These are phyloP conservation scores for Acorus gramineus DNA, from an alignment of 106 monocot species.

Conservation along the genomic window DNA sequence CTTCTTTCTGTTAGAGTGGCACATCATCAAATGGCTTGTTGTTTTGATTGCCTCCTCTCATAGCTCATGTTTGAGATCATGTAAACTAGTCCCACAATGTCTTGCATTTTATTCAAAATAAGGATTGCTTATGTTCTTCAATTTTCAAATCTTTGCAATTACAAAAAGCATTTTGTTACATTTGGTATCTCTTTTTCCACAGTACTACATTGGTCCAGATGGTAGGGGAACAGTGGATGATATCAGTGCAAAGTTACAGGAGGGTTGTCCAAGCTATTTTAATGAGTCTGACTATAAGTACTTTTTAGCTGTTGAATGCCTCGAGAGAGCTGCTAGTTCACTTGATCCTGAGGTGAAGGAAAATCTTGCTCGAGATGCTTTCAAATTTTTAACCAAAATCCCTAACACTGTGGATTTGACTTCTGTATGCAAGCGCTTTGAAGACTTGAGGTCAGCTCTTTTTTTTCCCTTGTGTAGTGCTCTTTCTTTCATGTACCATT, in stretches of 20 bases:
- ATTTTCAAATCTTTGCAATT: no score
- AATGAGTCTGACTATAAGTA: slow-evolving; percentile 89
- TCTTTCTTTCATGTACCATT: no score
- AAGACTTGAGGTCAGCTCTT: slow-evolving; percentile 59
- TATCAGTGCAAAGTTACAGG: slow-evolving; percentile 74
- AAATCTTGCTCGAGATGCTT: slow-evolving; percentile 77
- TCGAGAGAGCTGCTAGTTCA: slow-evolving; percentile 60
- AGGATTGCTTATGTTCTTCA: no score
- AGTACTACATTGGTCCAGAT: slow-evolving; percentile 92
- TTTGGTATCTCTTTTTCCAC: slow-evolving; percentile 13
- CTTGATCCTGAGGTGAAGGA: slow-evolving; percentile 46
- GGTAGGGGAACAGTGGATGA: slow-evolving; percentile 84
- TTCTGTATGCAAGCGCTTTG: slow-evolving; percentile 82
- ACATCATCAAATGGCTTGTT: no score
- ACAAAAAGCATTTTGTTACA: not conserved
- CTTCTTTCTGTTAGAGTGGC: no score
- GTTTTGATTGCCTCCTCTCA: no score
- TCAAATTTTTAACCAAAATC: slow-evolving; percentile 53
- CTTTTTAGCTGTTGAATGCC: slow-evolving; percentile 84
- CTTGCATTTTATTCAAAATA: no score
- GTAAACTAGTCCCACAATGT: no score
- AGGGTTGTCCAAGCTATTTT: slow-evolving; percentile 89
- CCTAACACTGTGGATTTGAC: slow-evolving; percentile 77
- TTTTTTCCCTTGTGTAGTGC: not conserved
- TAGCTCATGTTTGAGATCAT: no score